Base-by-base conservation (phyloP, 495 filamentous ascomycete genomes). In the Penicillium antarcticum region DNA sequence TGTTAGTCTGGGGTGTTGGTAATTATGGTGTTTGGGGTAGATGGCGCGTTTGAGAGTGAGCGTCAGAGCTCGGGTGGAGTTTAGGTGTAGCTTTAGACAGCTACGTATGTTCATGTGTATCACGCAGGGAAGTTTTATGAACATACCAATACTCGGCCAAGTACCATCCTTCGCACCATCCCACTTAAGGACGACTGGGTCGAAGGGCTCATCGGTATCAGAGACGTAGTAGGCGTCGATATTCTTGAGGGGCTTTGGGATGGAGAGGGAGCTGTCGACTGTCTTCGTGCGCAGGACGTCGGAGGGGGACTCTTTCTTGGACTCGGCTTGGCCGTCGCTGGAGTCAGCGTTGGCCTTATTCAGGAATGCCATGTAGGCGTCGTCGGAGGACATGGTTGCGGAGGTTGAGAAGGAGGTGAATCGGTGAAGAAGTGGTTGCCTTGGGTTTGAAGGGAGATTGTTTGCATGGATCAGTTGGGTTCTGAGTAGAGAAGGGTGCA, bases 151-250 rank as follows among this genome's bases (percentile, higher is more conserved):
- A 64, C 80, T 82, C 33, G 86, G 86, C 65, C 86, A 75, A 35
- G 67, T 65, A 32, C 72, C 76, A 35, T 73, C 73, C 33, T 50
- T 61, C 14, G 72, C 72, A 35, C 80, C 83, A 37, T 76, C 72
- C 78, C 78, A 91, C 51, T 69, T 72, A 56, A 95, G 60, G 43
- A 73, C 78, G 4, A 96, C 89, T 1, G 83, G 80, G 63, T 85
- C 84, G 66, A 92, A 96, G 32, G 86, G 86, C 71, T 92, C 88
- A 68, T 96, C 91, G 5, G 87, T 79, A 51, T 96, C 91, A 46
- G 86, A 91, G 4, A 80, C 65, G 66, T 92, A 95, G 60, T 82
- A 86, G 40, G 70, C 76, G 48, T 87, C 80, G 24, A 83, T 71
- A 3, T 74, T 69, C 54, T 74, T 63, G 51, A 95, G 69, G 16